Base-by-base conservation (phyloP, 345 rosid species). In the Bretschneidera sinensis region DNA sequence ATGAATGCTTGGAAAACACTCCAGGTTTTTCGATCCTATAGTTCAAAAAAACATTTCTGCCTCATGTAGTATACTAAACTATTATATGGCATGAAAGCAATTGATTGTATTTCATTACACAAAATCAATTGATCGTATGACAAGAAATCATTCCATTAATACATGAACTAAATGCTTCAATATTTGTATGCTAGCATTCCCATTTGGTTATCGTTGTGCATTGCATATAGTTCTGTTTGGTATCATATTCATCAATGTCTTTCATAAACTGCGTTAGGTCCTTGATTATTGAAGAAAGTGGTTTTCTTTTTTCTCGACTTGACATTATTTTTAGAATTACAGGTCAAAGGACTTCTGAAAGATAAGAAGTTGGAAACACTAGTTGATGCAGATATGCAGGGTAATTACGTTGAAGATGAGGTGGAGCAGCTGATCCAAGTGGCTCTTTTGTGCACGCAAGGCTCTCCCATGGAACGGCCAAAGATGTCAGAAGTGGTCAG, bases 401-500 rank as follows among this genome's bases (percentile, higher is more conserved):
- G 89, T 48, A 67, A 77, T 53, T 92, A 92, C 57, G 33, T 62
- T 6, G 83, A 84, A 0, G 74, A 73, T 0, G 97, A 89, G 73
- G 95, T 85, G 64, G 95, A 85, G 77, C 79, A 85, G 51, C 74
- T 87, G 60, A 92, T 92, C 64, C 97, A 92, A 64, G 86, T 89
- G 61, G 95, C 98, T 57, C 80, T 92, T 24, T 74, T 92, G 45
- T 92, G 97, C 73, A 89, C 95, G 11, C 96, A 89, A 33, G 71
- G 83, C 63, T 69, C 88, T 21, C 80, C 96, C 16, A 19, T 76
- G 89, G 98, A 85, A 69, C 77, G 98, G n/a, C 98, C 95, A 0
- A 89, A 87, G 77, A 92, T 92, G 98, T 81, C 91, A 0, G 97
- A 92, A 43, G 98, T 89, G 17, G 97, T 92, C 8, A 87, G 92